phyloP scores from a whole-genome alignment of 2,329 filamentous ascomycete species.

The Bipolaris sorokiniana region DNA sequence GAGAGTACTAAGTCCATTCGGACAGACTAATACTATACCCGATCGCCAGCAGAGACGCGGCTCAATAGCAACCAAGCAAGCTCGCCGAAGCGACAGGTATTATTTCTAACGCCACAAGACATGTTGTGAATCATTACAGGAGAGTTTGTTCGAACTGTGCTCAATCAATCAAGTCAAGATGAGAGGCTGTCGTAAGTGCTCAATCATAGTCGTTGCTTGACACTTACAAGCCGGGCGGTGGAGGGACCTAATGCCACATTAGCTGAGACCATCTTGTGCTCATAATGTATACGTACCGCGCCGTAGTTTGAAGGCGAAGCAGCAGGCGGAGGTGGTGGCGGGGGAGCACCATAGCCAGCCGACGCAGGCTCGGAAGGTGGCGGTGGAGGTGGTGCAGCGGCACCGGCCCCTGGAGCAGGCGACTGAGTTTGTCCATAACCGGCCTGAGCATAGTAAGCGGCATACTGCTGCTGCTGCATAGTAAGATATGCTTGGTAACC shows the following conservation, averaged over 20 bases:
- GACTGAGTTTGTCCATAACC: slow-evolving; percentile 35
- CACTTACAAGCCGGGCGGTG: slow-evolving; percentile 44
- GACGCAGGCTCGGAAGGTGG: slow-evolving; percentile 40
- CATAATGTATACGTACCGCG: slow-evolving; percentile 33
- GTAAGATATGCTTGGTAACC: slow-evolving; percentile 61
- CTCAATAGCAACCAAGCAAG: slow-evolving; percentile 2
- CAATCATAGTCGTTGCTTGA: slow-evolving; percentile 21
- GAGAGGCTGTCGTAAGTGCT: slow-evolving; percentile 21
- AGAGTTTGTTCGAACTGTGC: slow-evolving; percentile 11
- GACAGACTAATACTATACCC: slow-evolving; percentile 4
- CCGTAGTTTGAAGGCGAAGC: slow-evolving; percentile 44
- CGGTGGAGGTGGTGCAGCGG: slow-evolving; percentile 35
- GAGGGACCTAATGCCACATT: slow-evolving; percentile 31
- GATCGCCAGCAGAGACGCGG: neutral
- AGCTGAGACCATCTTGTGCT: neutral
- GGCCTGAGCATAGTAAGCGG: slow-evolving; percentile 39
- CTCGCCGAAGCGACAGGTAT: slow-evolving; percentile 8
- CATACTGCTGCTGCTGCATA: slow-evolving; percentile 41
- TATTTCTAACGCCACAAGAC: slow-evolving; percentile 4
- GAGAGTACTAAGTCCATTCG: slow-evolving; percentile 8
- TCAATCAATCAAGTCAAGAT: slow-evolving; percentile 16
- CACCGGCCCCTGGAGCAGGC: slow-evolving; percentile 36
- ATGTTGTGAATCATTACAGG: slow-evolving; percentile 4
- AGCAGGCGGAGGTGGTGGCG: slow-evolving; percentile 44
- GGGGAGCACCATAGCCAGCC: slow-evolving; percentile 34